Percentiles rank a stretch among this genome's conserved stretches.
Evolutionary conservation across 2,329 filamentous ascomycete genomes (phyloP).

Genomic region (Cladosporium austrohemisphaericum): DNA sequence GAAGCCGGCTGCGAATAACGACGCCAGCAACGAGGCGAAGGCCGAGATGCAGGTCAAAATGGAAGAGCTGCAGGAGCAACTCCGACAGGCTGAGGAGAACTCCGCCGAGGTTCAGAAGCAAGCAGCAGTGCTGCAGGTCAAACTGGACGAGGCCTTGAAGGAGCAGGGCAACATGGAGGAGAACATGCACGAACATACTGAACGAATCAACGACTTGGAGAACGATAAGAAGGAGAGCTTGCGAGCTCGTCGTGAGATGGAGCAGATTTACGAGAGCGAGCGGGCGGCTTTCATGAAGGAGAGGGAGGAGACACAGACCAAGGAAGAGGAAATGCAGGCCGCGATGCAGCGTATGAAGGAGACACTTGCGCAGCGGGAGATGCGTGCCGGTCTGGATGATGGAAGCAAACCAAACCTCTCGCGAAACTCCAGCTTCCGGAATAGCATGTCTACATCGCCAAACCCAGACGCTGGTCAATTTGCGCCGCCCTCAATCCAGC

Average conservation of each 20-base stretch:
- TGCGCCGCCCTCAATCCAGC: conserved; percentile 78
- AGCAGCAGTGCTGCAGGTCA: conserved; percentile 75
- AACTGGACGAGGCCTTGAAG: conserved; percentile 76
- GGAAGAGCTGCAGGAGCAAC: conserved; percentile 77
- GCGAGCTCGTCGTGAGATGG: conserved; percentile 83
- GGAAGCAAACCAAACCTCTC: conserved; percentile 52
- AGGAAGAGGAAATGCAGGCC: conserved; percentile 85
- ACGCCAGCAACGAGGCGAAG: conserved; percentile 60
- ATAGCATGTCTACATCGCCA: conserved; percentile 48
- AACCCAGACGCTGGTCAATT: conserved; percentile 70
- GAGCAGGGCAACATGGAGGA: conserved; percentile 89
- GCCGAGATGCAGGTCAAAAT: conserved; percentile 75
- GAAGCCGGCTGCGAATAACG: conserved; percentile 43
- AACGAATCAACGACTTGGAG: conserved; percentile 73
- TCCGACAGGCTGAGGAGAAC: conserved; percentile 69
- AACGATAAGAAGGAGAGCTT: conserved; percentile 82
- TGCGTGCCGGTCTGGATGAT: conserved; percentile 48
- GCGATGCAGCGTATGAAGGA: conserved; percentile 92
- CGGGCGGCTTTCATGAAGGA: conserved; percentile 82
- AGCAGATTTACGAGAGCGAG: conserved; percentile 88
- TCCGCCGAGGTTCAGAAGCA: conserved; percentile 77
- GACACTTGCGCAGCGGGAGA: conserved; percentile 71
- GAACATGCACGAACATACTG: conserved; percentile 78
- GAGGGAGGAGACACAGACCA: conserved; percentile 78
- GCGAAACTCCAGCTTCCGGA: conserved; percentile 26